Evolutionary conservation across 805 yeast genomes (phyloP).

Genomic region (Lipomyces chichibuensis): DNA sequence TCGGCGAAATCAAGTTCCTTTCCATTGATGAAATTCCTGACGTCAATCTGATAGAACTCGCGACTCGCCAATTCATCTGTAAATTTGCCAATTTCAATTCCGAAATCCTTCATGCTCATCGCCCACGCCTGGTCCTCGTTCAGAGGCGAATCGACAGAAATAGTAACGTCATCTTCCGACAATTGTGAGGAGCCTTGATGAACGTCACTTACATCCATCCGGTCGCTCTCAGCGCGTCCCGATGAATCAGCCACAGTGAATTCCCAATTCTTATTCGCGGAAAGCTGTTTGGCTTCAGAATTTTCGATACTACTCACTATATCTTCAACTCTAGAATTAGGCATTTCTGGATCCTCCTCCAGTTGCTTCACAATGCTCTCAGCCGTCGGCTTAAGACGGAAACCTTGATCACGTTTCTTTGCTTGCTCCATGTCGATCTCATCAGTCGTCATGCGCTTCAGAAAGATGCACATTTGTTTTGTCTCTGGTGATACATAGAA

Average conservation of each 20-base stretch:
- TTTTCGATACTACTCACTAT: not conserved
- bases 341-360: not conserved
- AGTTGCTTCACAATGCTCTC: slow-evolving; percentile 10
- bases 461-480: slow-evolving; percentile 40
- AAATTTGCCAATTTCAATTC: not conserved
- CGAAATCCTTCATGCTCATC: not conserved
- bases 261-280: not conserved
- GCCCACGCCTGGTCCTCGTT: not conserved
- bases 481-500: slow-evolving; percentile 16
- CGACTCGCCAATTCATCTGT: not conserved
- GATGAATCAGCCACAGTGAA: not conserved
- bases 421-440: slow-evolving; percentile 38
- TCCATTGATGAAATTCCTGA: slow-evolving; percentile 17
- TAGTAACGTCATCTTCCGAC: not conserved
- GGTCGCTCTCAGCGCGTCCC: not conserved
- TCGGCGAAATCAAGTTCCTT: slow-evolving; percentile 1
- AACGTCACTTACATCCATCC: not conserved
- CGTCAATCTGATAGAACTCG: slow-evolving; percentile 35
- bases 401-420: slow-evolving; percentile 32
- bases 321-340: slow-evolving; percentile 3
- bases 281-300: not conserved
- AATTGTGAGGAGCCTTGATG: not conserved
- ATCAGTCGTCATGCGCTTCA: slow-evolving; percentile 40
- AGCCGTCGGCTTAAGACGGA: slow-evolving; percentile 31
- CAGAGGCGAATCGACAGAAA: not conserved